phyloP scores from a whole-genome alignment of 768 basidiomycete genomes.

The Panaeolus cyanescens region DNA sequence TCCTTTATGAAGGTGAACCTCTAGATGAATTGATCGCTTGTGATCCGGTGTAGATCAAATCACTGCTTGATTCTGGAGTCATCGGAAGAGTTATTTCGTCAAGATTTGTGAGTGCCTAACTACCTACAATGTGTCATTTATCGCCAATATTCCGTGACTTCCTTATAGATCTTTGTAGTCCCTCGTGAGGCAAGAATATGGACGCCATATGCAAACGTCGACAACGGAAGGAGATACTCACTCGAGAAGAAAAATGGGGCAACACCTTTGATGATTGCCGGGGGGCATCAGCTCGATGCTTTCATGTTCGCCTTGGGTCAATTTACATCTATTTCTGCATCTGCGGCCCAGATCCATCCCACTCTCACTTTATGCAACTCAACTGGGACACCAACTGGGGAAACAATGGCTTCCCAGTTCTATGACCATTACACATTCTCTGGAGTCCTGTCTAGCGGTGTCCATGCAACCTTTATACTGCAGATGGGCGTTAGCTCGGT shows the following conservation, averaged over 20 bases:
- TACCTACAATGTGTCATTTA: too few relatives aligned
- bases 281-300: conserved; percentile 29
- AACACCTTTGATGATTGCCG: conserved; percentile 22
- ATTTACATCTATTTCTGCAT: conserved; percentile 28
- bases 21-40: background rate
- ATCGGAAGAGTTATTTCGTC: background rate
- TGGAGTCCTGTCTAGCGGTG: conserved; percentile 30
- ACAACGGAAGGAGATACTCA: too few relatives aligned
- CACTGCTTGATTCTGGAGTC: background rate
- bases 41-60: background rate
- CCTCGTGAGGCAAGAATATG: too few relatives aligned
- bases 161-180: too few relatives aligned
- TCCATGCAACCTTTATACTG: conserved; percentile 26
- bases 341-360: conserved; percentile 23
- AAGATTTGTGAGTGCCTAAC: background rate
- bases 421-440: conserved; percentile 29
- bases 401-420: conserved; percentile 17
- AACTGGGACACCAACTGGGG: conserved; percentile 23
- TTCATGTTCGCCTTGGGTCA: conserved; percentile 31
- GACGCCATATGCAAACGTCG: too few relatives aligned
- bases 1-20: too few relatives aligned
- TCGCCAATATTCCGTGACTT: too few relatives aligned
- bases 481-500: conserved; percentile 18
- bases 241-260: conserved; percentile 13
- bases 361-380: conserved; percentile 22